Evolutionary conservation across 2,329 filamentous ascomycete genomes (phyloP).

Genomic region (Pyrenophora graminea): DNA sequence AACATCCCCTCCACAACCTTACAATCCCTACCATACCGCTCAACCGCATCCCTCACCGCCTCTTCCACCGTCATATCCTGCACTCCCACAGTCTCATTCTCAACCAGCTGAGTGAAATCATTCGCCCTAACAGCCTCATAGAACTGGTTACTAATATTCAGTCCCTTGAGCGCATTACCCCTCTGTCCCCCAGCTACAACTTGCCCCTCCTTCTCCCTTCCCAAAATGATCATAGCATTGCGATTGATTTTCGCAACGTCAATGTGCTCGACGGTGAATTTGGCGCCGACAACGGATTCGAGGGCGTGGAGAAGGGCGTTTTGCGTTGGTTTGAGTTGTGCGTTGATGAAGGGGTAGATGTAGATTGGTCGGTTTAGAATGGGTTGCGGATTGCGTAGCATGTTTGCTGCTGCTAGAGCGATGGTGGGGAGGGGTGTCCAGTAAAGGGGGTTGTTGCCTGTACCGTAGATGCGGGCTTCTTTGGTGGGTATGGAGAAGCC

Average conservation of each 20-base stretch:
- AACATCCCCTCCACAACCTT: slow-evolving; percentile 35
- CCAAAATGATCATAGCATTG: slow-evolving; percentile 33
- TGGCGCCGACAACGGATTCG: slow-evolving; percentile 23
- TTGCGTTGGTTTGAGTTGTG: slow-evolving; percentile 27
- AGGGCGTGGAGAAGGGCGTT: slow-evolving; percentile 30
- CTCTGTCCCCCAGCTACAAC: neutral
- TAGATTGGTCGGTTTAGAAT: slow-evolving; percentile 36
- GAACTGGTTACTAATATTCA: slow-evolving; percentile 40
- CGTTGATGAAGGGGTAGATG: slow-evolving; percentile 29
- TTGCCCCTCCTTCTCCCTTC: slow-evolving; percentile 24
- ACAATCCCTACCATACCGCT: slow-evolving; percentile 28
- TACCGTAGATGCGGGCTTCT: slow-evolving; percentile 43
- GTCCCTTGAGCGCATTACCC: slow-evolving; percentile 30
- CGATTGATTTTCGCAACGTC: slow-evolving; percentile 38
- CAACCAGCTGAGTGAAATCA: slow-evolving; percentile 30
- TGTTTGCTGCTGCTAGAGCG: slow-evolving; percentile 32
- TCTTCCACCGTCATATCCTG: slow-evolving; percentile 30
- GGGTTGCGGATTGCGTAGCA: slow-evolving; percentile 32
- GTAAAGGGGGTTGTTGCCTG: slow-evolving; percentile 31
- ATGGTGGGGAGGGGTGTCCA: slow-evolving; percentile 41
- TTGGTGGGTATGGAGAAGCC: slow-evolving; percentile 38
- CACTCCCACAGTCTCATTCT: slow-evolving; percentile 40
- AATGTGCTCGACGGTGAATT: slow-evolving; percentile 31
- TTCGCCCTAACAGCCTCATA: slow-evolving; percentile 35
- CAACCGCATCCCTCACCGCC: slow-evolving; percentile 33